Conservation (phyloP, 495 filamentous ascomycete species). For the Hypomontagnella monticulosa region DNA sequence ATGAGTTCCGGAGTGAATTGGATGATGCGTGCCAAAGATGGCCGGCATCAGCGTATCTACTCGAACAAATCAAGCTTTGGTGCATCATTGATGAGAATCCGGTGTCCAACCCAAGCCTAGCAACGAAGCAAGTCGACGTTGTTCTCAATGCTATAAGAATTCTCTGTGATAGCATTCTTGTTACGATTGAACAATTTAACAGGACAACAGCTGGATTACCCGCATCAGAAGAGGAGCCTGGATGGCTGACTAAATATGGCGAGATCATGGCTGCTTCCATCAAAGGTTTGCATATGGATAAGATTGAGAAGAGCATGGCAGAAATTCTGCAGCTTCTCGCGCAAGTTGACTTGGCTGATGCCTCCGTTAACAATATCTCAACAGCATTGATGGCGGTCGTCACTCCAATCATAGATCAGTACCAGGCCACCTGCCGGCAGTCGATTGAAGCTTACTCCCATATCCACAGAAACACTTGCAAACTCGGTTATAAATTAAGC, state of each 20-base stretch:
- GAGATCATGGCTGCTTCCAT: slow-evolving; percentile 64
- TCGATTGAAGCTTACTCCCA: slow-evolving; percentile 61
- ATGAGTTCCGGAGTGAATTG: slow-evolving; percentile 57
- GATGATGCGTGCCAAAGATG: slow-evolving; percentile 53
- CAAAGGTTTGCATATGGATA: slow-evolving; percentile 65
- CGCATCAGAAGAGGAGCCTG: slow-evolving; percentile 63
- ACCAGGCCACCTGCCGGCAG: slow-evolving; percentile 65
- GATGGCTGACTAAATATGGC: slow-evolving; percentile 71
- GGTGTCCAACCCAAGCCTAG: slow-evolving; percentile 2
- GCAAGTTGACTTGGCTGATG: slow-evolving; percentile 56
- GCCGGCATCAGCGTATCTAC: slow-evolving; percentile 69
- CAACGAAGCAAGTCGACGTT: slow-evolving; percentile 44
- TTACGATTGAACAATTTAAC: slow-evolving; percentile 76
- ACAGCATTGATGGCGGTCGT: slow-evolving; percentile 72
- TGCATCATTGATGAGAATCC: slow-evolving; percentile 39
- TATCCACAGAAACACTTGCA: slow-evolving; percentile 74
- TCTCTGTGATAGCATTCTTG: slow-evolving; percentile 71
- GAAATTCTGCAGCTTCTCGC: slow-evolving; percentile 63
- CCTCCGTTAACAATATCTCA: slow-evolving; percentile 55
- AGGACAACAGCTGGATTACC: slow-evolving; percentile 58
- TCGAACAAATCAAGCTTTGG: slow-evolving; percentile 68
- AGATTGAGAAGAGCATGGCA: slow-evolving; percentile 55
- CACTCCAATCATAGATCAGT: slow-evolving; percentile 79
- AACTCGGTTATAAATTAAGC: slow-evolving; percentile 75
- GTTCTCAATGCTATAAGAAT: slow-evolving; percentile 68